Conservation (phyloP, 768 basidiomycete species). For the Suillus discolor region DNA sequence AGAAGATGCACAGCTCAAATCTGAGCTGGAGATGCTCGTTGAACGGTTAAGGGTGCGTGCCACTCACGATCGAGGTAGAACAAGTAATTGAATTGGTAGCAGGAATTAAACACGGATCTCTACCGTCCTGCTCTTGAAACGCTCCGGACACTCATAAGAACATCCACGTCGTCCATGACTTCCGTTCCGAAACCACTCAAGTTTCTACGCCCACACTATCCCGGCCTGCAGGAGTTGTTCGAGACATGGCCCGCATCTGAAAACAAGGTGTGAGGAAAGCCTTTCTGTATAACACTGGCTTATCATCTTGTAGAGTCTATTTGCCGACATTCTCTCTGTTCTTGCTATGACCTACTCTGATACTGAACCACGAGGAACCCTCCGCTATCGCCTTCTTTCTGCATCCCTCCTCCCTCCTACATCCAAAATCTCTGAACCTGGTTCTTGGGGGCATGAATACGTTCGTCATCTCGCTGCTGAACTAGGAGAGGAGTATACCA, state of each 20-base stretch:
- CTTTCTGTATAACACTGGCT: neutral
- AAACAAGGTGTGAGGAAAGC: conserved; percentile 58
- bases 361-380: conserved; percentile 93
- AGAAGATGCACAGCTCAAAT: conserved; percentile 91
- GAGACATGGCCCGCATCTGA: conserved; percentile 79
- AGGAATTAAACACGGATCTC: conserved; percentile 88
- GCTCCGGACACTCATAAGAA: conserved; percentile 89
- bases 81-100: conserved; percentile 20
- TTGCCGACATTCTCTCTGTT: conserved; percentile 96
- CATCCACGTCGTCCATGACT: conserved; percentile 98
- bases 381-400: conserved; percentile 86
- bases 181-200: conserved; percentile 99
- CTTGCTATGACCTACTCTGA: conserved; percentile 99
- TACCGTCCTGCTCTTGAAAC: conserved; percentile 93
- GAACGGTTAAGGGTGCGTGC: conserved; percentile 83
- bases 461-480: conserved; percentile 96
- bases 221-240: conserved; percentile 80
- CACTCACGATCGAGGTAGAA: conserved; percentile 5
- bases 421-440: conserved; percentile 80
- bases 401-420: conserved; percentile 58
- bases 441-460: conserved; percentile 99
- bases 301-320: conserved; percentile 64
- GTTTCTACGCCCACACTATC: conserved; percentile 94
- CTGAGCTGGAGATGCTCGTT: conserved; percentile 95
- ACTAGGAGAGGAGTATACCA: conserved; percentile 88